Percentiles rank a stretch among this genome's conserved stretches.
These are phyloP conservation scores for Lanmaoa pseudosensibilis DNA, from an alignment of 768 basidiomycete genomes.

Conservation along the genomic window DNA sequence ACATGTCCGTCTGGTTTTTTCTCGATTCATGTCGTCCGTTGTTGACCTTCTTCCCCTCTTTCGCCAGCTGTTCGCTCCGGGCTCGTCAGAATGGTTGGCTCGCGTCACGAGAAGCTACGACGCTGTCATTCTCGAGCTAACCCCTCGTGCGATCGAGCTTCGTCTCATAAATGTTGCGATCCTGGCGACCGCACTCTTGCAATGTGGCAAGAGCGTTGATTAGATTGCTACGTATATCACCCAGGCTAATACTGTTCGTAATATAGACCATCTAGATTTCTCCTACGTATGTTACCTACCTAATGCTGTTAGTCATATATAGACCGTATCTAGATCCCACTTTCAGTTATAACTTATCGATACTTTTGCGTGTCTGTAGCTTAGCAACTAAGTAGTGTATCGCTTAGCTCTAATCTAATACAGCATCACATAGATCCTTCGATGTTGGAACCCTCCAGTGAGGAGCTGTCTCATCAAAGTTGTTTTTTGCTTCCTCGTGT, in stretches of 20 bases:
- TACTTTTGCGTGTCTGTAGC: too few species aligned
- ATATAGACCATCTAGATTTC: background rate
- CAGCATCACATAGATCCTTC: background rate
- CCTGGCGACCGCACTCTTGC: conserved; percentile 54
- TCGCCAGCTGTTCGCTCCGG: conserved; percentile 48
- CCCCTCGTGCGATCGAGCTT: conserved; percentile 52
- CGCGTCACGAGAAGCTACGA: conserved; percentile 48
- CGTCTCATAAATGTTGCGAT: conserved; percentile 53
- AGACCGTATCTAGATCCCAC: too few species aligned
- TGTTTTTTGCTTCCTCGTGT: background rate
- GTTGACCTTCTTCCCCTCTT: background rate
- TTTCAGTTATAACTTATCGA: too few species aligned
- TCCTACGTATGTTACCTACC: background rate
- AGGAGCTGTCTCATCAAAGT: background rate
- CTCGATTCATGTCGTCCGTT: background rate
- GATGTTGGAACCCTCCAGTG: background rate
- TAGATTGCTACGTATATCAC: conserved; percentile 25
- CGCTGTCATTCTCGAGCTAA: conserved; percentile 53
- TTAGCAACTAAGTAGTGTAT: too few species aligned
- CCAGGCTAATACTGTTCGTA: background rate
- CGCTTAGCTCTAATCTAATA: background rate
- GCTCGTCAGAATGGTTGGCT: conserved; percentile 43
- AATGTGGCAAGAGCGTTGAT: conserved; percentile 64
- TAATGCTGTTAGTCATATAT: too few species aligned
- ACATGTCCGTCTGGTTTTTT: conserved; percentile 25